Evolutionary conservation across 164 flowering plant species (phyloP), one percentile per base, ranked within the genome.

Genomic region (Berberis thunbergii): DNA sequence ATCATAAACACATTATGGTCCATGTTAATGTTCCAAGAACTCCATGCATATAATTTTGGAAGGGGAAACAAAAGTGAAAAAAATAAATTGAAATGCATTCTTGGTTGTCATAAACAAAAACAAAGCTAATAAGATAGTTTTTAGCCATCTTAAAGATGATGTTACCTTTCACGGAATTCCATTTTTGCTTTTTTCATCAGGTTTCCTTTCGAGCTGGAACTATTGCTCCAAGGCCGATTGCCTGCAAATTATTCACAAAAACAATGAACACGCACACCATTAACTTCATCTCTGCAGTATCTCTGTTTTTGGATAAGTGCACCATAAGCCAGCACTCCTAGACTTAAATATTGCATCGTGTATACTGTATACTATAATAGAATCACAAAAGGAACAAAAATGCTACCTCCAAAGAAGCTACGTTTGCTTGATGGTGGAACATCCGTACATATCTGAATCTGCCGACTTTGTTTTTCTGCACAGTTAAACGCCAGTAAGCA

Each of bases 151-250:
- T 41, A 41, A 10, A 62, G 13, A 50, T 6, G 40, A 60, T 11
- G 8, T 61, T 72, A 90, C 96, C 98, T 88, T 69, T 88, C 86
- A 56, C 83, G 76, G 59, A 67, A 76, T 10, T 90, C 96, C 60
- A 80, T 44, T 73, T 75, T 94, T 59, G 96, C 79, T 73, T 94
- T 88, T 80, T 88, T 94, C 96, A 94, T 88, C 71, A 94, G 66
- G 70, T 76, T 85, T 76, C 91, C 80, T 76, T 86, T 94, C 49
- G 62, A 44, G 69, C 78, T 77, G 59, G 86, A 74, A 57, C 79
- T 57, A 54, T 63, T 77, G 73, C 62, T 69, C 56, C 79, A 79
- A 68, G 75, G 59, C 46, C 84, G 87, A 69, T 69, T 71, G 39
- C 84, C 90, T 86, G 68, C 59, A 64, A 67, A 73, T 59, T 55